Base-by-base conservation (phyloP, 768 basidiomycete species). In the Asterophora lycoperdoides region DNA sequence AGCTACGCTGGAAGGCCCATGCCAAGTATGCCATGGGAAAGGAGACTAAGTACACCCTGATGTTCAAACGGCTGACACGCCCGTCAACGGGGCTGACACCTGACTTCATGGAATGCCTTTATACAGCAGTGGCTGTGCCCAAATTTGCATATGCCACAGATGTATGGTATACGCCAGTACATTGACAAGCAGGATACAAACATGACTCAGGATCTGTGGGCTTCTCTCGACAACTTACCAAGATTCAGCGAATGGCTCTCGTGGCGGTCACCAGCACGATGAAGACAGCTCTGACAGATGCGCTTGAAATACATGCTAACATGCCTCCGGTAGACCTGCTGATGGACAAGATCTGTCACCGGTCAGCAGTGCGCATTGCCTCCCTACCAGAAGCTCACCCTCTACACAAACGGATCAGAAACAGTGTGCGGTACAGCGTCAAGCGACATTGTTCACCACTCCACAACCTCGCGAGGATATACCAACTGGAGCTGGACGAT, bases 181-280 rank as follows among this genome's bases (percentile, higher is more conserved):
- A 33, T 17, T 23, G 35, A 15, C 14, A 29, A 4, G 20, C 36
- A 29, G 54, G 49, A 1, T 9, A 13, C 9, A 47, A 50, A 28
- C 46, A 35, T 5, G 47, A 38, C 6, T 23, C 28, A 8, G 55
- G 59, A 0, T 57, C 57, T 18, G 51, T 53, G 7, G 42, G 36
- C 10, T 49, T 53, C 13, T 8, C 56, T 6, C 49, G 51, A 8
- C 29, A 49, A 28, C 43, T 66, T 2, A 28, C 35, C 13, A 52
- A 32, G 20, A 33, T 59, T 1, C 61, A 64, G 37, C 26, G 56
- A 23, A 50, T 42, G 15, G 61, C 60, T 23, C 44, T 52, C 0
- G 15, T 63, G 4, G 55, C 55, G 6, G 59, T 61, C n/a, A 61
- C 54, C 17, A 62, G 64, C 29, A 58, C 52, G 19, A 32, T 65